phyloP scores from a whole-genome alignment of 2,329 filamentous ascomycete genomes.

The Sodiomyces alkalinus region DNA sequence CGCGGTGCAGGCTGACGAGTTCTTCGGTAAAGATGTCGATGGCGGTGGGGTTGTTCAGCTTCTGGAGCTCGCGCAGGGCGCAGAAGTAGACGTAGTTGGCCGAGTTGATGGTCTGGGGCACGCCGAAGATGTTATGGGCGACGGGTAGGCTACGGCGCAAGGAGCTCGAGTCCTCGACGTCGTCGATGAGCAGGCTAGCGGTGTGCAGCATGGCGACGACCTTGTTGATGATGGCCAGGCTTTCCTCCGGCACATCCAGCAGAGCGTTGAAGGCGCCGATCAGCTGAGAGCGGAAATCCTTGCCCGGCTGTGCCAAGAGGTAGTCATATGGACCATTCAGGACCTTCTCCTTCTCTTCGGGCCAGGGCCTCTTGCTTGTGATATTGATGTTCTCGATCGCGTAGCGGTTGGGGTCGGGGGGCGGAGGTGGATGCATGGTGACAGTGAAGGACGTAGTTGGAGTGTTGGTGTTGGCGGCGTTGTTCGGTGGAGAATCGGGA shows the following conservation, averaged over 20 bases:
- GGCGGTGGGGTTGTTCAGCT: constrained; percentile 50
- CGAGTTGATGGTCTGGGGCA: constrained; percentile 78
- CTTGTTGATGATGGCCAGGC: constrained; percentile 59
- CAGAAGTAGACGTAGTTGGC: constrained; percentile 83
- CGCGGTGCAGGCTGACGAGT: constrained; percentile 68
- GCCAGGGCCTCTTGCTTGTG: constrained; percentile 42
- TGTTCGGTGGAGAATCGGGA: constrained; percentile 14
- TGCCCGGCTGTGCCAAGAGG: constrained; percentile 62
- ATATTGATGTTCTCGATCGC: constrained; percentile 41
- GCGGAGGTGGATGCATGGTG: constrained; percentile 22
- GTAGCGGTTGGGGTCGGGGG: constrained; percentile 35
- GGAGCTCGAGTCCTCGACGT: constrained; percentile 70
- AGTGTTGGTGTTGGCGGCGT: constrained; percentile 9
- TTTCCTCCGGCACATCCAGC: constrained; percentile 57
- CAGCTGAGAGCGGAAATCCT: constrained; percentile 69
- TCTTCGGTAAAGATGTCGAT: constrained; percentile 68
- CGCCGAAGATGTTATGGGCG: constrained; percentile 71
- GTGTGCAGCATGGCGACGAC: constrained; percentile 80
- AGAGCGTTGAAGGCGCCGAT: constrained; percentile 71
- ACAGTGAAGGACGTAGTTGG: constrained; percentile 15
- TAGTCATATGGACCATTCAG: constrained; percentile 71
- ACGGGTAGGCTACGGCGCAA: constrained; percentile 69
- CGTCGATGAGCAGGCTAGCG: constrained; percentile 69
- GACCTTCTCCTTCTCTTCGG: constrained; percentile 59
- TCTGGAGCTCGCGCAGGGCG: constrained; percentile 59